A percentile compares a stretch with the other conserved stretches of the same genome.
Conservation (phyloP, 83 land plant species). For the Thuja plicata region DNA sequence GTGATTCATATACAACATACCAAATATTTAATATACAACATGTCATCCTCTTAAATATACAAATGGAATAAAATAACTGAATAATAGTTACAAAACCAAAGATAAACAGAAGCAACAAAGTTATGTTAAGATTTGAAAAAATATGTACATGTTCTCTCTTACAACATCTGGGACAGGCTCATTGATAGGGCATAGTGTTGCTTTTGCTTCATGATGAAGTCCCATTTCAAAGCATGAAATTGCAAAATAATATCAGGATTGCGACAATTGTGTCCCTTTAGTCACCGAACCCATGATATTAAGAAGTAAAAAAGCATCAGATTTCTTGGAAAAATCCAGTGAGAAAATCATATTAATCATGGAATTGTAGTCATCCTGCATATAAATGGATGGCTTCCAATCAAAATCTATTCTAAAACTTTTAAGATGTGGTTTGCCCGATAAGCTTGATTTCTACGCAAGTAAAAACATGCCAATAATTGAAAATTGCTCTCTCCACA, state of each 20-base stretch:
- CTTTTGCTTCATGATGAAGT: slow-evolving; percentile 78
- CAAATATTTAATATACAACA: not conserved
- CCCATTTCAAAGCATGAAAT: slow-evolving; percentile 94
- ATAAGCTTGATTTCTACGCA: slow-evolving; percentile 88
- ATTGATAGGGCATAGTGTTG: slow-evolving; percentile 59
- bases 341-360: slow-evolving; percentile 3
- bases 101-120: not conserved
- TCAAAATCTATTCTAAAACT: slow-evolving; percentile 84
- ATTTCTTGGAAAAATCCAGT: not conserved
- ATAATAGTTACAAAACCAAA: not conserved
- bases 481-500: slow-evolving; percentile 70
- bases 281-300: slow-evolving; percentile 4
- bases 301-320: not conserved
- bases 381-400: not conserved
- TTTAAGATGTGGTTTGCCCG: slow-evolving; percentile 81
- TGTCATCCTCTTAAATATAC: not conserved
- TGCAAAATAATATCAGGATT: slow-evolving; percentile 92
- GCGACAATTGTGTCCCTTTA: slow-evolving; percentile 84
- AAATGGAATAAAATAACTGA: not conserved
- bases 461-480: slow-evolving; percentile 86
- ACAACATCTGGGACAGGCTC: slow-evolving; percentile 74
- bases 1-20: no score
- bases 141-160: not conserved
- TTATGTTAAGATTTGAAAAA: not conserved
- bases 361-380: not conserved